Evolutionary conservation across 2,329 filamentous ascomycete genomes (phyloP), one percentile per base, ranked within the genome.

Genomic region (Zymoseptoria ardabiliae): DNA sequence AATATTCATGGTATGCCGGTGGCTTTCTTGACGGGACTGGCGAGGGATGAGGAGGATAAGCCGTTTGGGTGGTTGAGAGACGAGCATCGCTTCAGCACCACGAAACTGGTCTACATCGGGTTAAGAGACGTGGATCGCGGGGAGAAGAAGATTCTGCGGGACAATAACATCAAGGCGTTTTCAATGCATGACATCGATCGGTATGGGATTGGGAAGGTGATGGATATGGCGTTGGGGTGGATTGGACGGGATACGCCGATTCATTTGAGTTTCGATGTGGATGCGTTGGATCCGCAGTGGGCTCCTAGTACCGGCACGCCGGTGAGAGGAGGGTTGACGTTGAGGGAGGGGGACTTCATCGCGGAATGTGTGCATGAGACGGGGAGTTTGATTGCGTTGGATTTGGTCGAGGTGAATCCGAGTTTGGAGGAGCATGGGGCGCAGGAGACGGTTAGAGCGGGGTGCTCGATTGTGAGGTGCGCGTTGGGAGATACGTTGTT

Each of bases 1-100:
- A 97, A 97, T 77, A 89, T 99, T 64, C 94, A 99, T 77, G 94
- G 94, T 68, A 99, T 99, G 94, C 94, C 94, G 2, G 89, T 97
- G 45, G 85, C 90, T 3, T 99, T 97, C 76, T 75, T 96, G 66
- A 92, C 91, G 0, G 91, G 94, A 0, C 79, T 99, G 59, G 90
- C 92, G 52, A 85, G 79, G 66, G 71, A 72, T 69, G 83, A 90
- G 53, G 80, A 84, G 58, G 83, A 87, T 62, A 88, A 94, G 70
- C 84, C 89, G 60, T 97, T 99, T 77, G 92, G 91, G 59, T 99
- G 94, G 94, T 74, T 99, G 65, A 77, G 85, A 71, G 82, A 89
- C 17, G 87, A 91, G 61, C 84, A 90, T 75, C 76, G 79, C 67
- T 75, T 88, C 62, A 93, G 82, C 74, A 75, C 87, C 58, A 87